A percentile compares a stretch with the other conserved stretches of the same genome.
These are phyloP conservation scores for Plasmopara halstedii DNA, from an alignment of 352 stramenopile species.

Conservation along the genomic window DNA sequence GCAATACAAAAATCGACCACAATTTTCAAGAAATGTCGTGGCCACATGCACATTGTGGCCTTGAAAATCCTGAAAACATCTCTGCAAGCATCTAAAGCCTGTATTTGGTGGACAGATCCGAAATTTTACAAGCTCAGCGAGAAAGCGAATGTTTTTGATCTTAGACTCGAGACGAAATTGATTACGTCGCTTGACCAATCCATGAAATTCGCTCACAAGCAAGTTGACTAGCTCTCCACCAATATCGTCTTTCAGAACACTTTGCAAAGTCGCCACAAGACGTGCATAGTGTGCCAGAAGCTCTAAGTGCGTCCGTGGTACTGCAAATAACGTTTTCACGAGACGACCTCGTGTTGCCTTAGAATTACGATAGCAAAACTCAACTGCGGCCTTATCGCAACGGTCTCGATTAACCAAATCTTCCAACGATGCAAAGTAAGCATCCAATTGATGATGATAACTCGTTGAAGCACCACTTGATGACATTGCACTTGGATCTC, in stretches of 20 bases:
- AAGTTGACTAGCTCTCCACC: conserved; percentile 84
- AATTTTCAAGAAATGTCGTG: conserved; percentile 95
- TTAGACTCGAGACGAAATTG: conserved; percentile 91
- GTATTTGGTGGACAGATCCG: conserved; percentile 92
- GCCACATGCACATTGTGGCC: conserved; percentile 94
- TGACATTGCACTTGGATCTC: conserved; percentile 2
- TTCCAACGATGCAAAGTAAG: conserved; percentile 88
- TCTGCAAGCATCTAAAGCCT: conserved; percentile 89
- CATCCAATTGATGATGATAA: conserved; percentile 93
- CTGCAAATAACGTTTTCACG: conserved; percentile 89
- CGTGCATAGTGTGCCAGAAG: conserved; percentile 94
- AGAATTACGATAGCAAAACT: conserved; percentile 95
- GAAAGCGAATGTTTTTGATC: conserved; percentile 93
- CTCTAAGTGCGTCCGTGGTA: conserved; percentile 91
- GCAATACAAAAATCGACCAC: conserved; percentile 93
- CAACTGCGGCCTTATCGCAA: conserved; percentile 93
- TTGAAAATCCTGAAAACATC: conserved; percentile 94
- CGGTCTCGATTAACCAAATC: conserved; percentile 92
- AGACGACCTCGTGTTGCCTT: conserved; percentile 89
- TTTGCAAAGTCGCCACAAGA: conserved; percentile 89
- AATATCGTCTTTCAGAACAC: conserved; percentile 89
- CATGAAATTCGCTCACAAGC: conserved; percentile 94
- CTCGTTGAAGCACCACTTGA: conserved; percentile 17
- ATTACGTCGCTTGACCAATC: conserved; percentile 90
- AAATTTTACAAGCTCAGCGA: conserved; percentile 97